Conservation (phyloP, 78 protist genomes). For the Guillardia theta region DNA sequence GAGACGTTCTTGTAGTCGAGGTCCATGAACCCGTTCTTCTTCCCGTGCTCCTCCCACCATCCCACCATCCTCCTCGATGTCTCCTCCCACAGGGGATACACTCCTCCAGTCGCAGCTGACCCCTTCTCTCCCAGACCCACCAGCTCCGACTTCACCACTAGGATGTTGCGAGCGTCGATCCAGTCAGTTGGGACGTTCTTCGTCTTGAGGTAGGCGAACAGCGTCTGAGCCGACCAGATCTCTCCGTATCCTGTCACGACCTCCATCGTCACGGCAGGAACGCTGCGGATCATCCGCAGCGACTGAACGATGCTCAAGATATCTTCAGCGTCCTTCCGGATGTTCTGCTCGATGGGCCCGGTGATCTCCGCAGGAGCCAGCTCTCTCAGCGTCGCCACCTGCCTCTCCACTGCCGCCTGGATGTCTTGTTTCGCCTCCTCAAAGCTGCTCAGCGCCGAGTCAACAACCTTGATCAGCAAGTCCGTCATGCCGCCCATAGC, state of each 20-base stretch:
- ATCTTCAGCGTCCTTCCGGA: background rate
- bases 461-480: slow-evolving; percentile 3
- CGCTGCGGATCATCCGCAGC: background rate
- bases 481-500: slow-evolving; percentile 51
- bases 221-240: slow-evolving; percentile 39
- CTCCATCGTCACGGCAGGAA: background rate
- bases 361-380: background rate
- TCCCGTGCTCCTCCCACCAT: background rate
- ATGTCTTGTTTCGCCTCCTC: background rate
- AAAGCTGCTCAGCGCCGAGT: background rate
- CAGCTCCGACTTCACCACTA: background rate
- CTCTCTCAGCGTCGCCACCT: background rate
- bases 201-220: slow-evolving; percentile 28
- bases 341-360: background rate
- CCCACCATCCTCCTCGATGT: background rate
- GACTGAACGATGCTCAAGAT: background rate
- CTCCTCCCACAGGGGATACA: slow-evolving; percentile 11
- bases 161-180: background rate
- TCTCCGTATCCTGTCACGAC: background rate
- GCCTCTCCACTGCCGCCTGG: background rate
- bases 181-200: background rate
- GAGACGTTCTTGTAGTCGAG: background rate
- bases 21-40: no score
- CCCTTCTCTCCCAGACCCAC: slow-evolving; percentile 51
- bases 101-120: background rate